A percentile compares a stretch with the other conserved stretches of the same genome.
Conservation (phyloP, 495 filamentous ascomycete genomes). For the Aspergillus heteromorphus region DNA sequence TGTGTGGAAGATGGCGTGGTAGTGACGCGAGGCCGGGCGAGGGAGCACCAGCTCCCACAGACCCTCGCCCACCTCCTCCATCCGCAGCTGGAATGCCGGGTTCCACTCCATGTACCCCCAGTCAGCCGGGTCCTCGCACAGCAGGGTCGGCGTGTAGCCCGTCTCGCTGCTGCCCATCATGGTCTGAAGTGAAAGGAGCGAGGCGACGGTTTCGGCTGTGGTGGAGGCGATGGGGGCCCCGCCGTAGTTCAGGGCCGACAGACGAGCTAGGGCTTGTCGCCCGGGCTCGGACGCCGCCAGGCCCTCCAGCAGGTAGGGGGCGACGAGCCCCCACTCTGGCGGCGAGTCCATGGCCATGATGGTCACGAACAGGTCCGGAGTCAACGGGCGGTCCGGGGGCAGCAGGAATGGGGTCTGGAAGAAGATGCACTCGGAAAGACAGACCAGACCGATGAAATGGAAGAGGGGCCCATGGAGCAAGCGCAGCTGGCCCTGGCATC, state of each 20-base stretch:
- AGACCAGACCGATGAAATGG: constrained; percentile 11
- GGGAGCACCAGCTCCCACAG: constrained; percentile 5
- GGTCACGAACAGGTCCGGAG: background rate
- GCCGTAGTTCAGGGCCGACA: background rate
- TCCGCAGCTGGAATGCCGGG: constrained; percentile 35
- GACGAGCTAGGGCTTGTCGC: background rate
- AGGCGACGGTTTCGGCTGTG: background rate
- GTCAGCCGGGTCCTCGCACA: constrained; percentile 30
- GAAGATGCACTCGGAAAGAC: constrained; percentile 6
- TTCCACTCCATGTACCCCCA: constrained; percentile 50
- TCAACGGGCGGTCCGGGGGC: constrained; percentile 8
- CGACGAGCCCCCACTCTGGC: background rate
- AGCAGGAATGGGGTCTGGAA: constrained; percentile 9
- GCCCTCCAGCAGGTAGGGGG: constrained; percentile 1
- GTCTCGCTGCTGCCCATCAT: constrained; percentile 6
- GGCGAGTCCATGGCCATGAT: constrained; percentile 4
- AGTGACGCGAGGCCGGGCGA: background rate
- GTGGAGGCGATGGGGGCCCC: background rate
- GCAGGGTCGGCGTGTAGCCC: constrained; percentile 13
- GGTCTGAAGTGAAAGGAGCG: background rate
- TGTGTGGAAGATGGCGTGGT: constrained; percentile 10
- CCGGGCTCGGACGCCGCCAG: background rate
- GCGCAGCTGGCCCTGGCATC: background rate
- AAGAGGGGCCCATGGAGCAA: constrained; percentile 6
- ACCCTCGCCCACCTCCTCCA: constrained; percentile 25